Conservation (phyloP, 2,329 filamentous ascomycete species). For the Monosporascus sp. region DNA sequence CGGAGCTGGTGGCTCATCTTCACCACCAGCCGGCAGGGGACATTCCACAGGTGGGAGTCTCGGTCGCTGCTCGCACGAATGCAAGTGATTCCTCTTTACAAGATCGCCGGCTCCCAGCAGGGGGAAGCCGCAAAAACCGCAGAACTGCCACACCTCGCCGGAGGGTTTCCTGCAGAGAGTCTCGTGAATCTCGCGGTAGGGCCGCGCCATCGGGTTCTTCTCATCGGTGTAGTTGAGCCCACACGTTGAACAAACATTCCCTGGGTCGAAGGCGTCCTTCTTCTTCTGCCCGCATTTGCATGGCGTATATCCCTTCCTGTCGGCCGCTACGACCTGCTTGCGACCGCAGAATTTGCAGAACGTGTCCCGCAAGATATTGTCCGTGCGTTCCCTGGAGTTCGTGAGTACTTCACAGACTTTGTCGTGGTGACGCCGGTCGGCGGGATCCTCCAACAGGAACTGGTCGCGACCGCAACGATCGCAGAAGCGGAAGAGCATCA, state of each 20-base stretch:
- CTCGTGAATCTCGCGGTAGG: constrained; percentile 8
- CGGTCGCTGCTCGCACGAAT: constrained; percentile 1
- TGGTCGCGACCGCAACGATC: constrained; percentile 12
- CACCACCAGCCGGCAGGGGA: not conserved
- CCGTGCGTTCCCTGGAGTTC: not conserved
- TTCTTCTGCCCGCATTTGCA: constrained; percentile 1
- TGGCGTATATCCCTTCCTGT: not conserved
- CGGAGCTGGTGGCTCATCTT: too few species aligned
- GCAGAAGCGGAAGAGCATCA: constrained; percentile 3
- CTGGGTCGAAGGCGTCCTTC: not conserved
- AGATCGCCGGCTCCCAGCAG: not conserved
- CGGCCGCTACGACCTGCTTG: not conserved
- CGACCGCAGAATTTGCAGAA: constrained; percentile 8
- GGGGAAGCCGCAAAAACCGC: constrained; percentile 7
- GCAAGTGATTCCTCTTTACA: constrained; percentile 2
- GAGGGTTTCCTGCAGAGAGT: constrained; percentile 1
- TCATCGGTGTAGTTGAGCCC: constrained; percentile 6
- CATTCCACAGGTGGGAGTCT: not conserved
- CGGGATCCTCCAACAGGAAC: constrained; percentile 1
- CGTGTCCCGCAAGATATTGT: not conserved
- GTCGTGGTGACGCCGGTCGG: constrained; percentile 6
- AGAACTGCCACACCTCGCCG: constrained; percentile 5
- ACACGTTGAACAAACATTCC: constrained; percentile 5
- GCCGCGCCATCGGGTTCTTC: constrained; percentile 2
- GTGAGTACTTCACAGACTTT: not conserved